Base-by-base conservation (phyloP, 495 filamentous ascomycete genomes). In the Lophium mytilinum region DNA sequence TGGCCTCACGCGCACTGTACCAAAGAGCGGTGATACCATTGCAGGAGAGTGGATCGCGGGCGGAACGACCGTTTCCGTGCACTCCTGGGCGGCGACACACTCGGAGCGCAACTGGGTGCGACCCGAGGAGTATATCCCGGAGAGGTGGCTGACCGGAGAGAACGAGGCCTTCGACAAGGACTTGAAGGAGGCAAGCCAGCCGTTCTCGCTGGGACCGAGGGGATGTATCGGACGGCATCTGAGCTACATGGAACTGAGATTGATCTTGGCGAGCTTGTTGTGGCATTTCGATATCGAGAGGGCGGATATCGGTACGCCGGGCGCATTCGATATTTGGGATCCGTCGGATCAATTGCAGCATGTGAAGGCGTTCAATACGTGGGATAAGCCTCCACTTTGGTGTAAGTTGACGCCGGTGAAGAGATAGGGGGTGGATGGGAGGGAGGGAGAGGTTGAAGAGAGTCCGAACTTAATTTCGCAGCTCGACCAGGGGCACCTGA, bases 131-230 rank as follows among this genome's bases (percentile, higher is more conserved):
- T 65, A 58, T 43, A 37, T 54, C 15, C 50, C 58, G 10, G 58
- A 65, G 33, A 48, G 53, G 9, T 58, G 62, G 58, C 43, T 65
- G 0, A 10, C 2, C n/a, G 43, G 18, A 3, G 14, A n/a, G 10
- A 66, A 58, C 9, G 57, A 50, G 1, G 52, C 61, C 14, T 39
- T 55, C 21, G 48, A 58, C 9, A 43, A 60, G n/a, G 68, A 74
- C 40, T 53, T 52, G 24, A 40, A 52, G 15, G 49, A 48, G 12
- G 49, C 30, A 1, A 51, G 24, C 7, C 49, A 51, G 14, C 49
- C 49, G 2, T 30, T 51, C 30, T 51, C 49, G 9, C 30, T 51
- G 9, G 24, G 49, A 3, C 49, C 49, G 49, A 35, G 49, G 24
- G 49, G 49, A 5, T 51, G 49, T 21, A 51, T 51, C 24, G 49